phyloP scores from a whole-genome alignment of 192 early-diverging fungal species.

The Gigaspora rosea region DNA sequence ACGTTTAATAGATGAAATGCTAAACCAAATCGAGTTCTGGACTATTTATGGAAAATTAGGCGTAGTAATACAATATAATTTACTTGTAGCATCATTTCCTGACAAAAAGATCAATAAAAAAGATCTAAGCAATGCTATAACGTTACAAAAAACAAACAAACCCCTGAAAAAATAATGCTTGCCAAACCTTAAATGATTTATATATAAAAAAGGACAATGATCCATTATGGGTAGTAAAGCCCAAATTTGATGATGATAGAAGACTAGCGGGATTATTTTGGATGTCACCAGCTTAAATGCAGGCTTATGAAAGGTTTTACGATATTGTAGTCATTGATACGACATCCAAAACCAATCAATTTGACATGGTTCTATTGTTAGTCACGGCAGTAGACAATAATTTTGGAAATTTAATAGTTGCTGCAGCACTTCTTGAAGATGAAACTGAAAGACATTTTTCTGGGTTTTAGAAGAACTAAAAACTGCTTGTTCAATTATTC shows the following conservation, averaged over 20 bases:
- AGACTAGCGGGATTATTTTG: background rate
- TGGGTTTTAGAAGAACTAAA: conserved; percentile 4
- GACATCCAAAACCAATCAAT: conserved; percentile 1
- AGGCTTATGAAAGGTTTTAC: background rate
- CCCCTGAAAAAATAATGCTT: background rate
- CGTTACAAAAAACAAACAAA: background rate
- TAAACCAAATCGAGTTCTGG: background rate
- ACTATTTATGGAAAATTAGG: background rate
- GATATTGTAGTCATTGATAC: conserved; percentile 6
- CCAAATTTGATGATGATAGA: background rate
- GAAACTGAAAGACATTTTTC: background rate
- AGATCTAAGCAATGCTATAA: background rate
- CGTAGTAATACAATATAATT: background rate
- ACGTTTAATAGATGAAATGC: background rate
- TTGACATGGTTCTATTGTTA: background rate
- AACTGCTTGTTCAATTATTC: background rate
- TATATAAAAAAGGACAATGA: background rate
- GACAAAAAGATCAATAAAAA: conserved; percentile 1
- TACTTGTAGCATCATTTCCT: background rate
- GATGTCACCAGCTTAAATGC: background rate
- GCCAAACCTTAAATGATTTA: background rate
- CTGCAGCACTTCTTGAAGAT: background rate
- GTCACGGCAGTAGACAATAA: background rate
- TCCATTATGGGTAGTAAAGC: background rate
- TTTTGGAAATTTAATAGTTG: background rate